A percentile compares a stretch with the other conserved stretches of the same genome.
Conservation (phyloP, 441 rosid species). For the Populus tomentosa region DNA sequence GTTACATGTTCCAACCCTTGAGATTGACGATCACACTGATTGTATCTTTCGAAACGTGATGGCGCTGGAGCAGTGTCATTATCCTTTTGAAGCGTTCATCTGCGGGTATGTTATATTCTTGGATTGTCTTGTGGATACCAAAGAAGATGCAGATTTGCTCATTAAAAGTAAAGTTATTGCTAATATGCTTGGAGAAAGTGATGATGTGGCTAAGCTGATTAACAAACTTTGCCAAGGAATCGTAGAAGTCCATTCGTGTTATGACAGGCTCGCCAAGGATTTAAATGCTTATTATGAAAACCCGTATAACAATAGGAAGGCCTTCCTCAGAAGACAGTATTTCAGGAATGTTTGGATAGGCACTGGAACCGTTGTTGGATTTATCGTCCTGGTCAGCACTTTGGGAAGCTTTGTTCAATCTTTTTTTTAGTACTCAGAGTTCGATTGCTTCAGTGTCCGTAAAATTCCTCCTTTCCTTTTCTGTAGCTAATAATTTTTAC, state of each 20-base stretch:
- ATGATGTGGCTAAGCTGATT: not conserved
- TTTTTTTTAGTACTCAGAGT: too few relatives aligned
- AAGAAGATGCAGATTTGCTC: constrained; percentile 28
- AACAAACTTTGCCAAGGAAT: constrained; percentile 23
- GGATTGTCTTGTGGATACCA: constrained; percentile 14
- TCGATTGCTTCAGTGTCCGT: too few relatives aligned
- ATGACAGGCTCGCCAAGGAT: fast-evolving
- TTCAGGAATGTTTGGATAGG: not conserved
- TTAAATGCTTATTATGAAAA: not conserved
- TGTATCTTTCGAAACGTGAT: constrained; percentile 22
- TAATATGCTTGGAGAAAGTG: constrained; percentile 5
- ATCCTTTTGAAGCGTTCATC: constrained; percentile 19
- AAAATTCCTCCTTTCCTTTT: too few relatives aligned
- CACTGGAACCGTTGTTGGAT: not conserved
- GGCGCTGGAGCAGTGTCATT: constrained; percentile 34
- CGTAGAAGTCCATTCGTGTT: constrained; percentile 17
- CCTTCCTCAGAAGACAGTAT: not conserved
- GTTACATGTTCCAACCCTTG: constrained; percentile 19
- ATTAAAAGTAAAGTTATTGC: constrained; percentile 1
- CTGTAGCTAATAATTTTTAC: too few relatives aligned
- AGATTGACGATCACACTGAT: constrained; percentile 21
- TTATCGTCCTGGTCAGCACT: not conserved
- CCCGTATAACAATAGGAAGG: fast-evolving
- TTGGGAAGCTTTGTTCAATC: not conserved
- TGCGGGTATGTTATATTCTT: constrained; percentile 9